Evolutionary conservation across 208 protist genomes (phyloP), one percentile per base, ranked within the genome.

Genomic region (Trypanosoma rangeli): DNA sequence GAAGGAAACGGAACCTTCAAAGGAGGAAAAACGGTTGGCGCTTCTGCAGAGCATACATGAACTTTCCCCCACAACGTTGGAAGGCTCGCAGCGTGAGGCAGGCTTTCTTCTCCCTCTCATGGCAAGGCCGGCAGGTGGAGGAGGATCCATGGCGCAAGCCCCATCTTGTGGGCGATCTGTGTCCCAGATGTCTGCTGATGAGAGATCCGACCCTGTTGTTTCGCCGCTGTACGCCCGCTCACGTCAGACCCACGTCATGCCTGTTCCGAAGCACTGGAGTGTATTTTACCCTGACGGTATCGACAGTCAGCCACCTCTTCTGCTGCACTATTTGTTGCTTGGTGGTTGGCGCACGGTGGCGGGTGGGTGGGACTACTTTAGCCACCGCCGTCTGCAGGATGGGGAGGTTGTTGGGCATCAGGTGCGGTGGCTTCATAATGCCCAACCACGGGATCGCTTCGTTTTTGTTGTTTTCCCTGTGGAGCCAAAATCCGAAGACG

Each of bases 381-480:
- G 50, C 24, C 85, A 94, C 37, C 83, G 88, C 16, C 80, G 85
- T 0, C 75, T 89, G 35, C 42, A 73, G 24, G 72, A 76, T 35
- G 79, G 82, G 5, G 88, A 94, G 56, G 73, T 90, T 39, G 63
- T 78, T 16, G 88, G 88, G 7, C 88, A 94, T 67, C 81, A 70
- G 1, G 85, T 86, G 28, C 81, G 77, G 8, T 94, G 85, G 85
- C 70, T 94, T 46, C 80, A 88, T 73, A 84, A 63, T 39, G 85
- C 85, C 0, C 53, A 53, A 52, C 85, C 85, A 49, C 83, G 82
- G 22, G 72, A 89, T 64, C 64, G 63, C 4, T 90, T 94, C 61
- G 85, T 91, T 8, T 91, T 94, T 73, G 37, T 91, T 20, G 74
- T 94, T 22, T 81, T 80, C 9, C 87, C 87, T 5, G 87, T 93